A percentile compares a stretch with the other conserved stretches of the same genome.
Evolutionary conservation across 1,284 basidiomycete genomes (phyloP).

Genomic region (Vanrija sp.): DNA sequence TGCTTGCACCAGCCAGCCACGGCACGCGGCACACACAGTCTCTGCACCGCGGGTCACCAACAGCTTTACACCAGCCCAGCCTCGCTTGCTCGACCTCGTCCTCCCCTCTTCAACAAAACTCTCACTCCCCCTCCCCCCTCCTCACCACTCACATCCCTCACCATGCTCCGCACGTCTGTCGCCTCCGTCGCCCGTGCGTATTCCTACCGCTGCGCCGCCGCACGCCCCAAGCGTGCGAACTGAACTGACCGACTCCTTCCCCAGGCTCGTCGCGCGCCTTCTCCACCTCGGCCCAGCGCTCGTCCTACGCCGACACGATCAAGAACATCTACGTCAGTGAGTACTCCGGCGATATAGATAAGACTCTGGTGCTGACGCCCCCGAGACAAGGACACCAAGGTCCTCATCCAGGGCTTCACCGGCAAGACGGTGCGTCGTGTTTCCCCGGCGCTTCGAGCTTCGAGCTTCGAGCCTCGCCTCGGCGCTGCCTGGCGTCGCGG

Average conservation of each 20-base stretch:
- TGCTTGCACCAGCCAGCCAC: too few species aligned
- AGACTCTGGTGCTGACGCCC: slow-evolving; percentile 19
- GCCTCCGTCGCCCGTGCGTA: slow-evolving; percentile 22
- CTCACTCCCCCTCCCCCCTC: background rate
- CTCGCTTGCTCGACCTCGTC: too few species aligned
- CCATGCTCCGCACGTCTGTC: slow-evolving; percentile 22
- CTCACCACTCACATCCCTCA: slow-evolving; percentile 1
- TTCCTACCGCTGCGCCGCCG: slow-evolving; percentile 14
- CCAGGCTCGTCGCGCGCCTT: slow-evolving; percentile 53
- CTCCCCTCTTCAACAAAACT: background rate
- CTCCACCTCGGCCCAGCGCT: slow-evolving; percentile 64
- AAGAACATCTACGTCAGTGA: slow-evolving; percentile 77
- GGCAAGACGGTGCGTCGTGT: slow-evolving; percentile 80
- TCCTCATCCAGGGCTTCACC: slow-evolving; percentile 89
- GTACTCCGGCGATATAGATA: slow-evolving; percentile 10
- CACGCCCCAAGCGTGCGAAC: background rate
- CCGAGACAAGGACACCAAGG: slow-evolving; percentile 82
- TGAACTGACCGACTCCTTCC: background rate
- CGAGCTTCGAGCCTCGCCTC: too few species aligned
- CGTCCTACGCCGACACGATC: slow-evolving; percentile 82
- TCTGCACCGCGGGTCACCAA: too few species aligned
- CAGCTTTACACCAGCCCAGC: too few species aligned
- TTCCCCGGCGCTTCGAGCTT: slow-evolving; percentile 6
- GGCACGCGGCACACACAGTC: too few species aligned
- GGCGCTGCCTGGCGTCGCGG: background rate